Percentiles rank a stretch among this genome's conserved stretches.
Evolutionary conservation across 441 rosid species (phyloP).

Genomic region (Daphne laureola): DNA sequence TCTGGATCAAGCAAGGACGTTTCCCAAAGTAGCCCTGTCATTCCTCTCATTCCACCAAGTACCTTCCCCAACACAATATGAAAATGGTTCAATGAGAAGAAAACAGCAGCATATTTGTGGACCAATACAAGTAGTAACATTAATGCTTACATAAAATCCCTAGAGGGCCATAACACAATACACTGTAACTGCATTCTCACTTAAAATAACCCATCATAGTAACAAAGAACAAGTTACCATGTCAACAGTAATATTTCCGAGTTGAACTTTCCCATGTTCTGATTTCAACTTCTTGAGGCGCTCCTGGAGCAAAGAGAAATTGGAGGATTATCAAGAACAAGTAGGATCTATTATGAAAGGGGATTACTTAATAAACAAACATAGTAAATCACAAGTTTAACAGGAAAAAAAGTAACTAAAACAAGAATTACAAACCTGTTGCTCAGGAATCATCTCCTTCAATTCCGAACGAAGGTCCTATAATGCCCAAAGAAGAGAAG

Average conservation of each 20-base stretch:
- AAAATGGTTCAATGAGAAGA: slow-evolving; percentile 10
- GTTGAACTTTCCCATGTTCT: slow-evolving; percentile 76
- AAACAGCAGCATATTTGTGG: slow-evolving; percentile 2
- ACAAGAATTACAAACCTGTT: slow-evolving; percentile 46
- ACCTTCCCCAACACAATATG: slow-evolving; percentile 41
- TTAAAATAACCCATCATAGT: background rate
- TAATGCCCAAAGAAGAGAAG: slow-evolving; percentile 7
- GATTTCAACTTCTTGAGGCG: slow-evolving; percentile 77
- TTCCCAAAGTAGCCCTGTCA: slow-evolving; percentile 98
- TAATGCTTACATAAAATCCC: too few relatives aligned
- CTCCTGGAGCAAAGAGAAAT: slow-evolving; percentile 39
- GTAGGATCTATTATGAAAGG: background rate
- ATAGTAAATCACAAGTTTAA: background rate
- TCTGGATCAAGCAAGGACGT: slow-evolving; percentile 94
- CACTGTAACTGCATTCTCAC: too few relatives aligned
- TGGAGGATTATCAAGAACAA: slow-evolving; percentile 3
- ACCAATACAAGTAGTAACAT: background rate
- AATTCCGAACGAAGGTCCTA: slow-evolving; percentile 91
- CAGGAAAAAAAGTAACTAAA: slow-evolving; percentile 1
- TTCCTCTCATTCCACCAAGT: slow-evolving; percentile 98
- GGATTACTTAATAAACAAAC: background rate
- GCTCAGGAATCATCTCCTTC: slow-evolving; percentile 87
- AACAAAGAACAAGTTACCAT: slow-evolving; percentile 47
- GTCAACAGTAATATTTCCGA: slow-evolving; percentile 87
- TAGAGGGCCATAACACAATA: too few relatives aligned